Evolutionary conservation across 2,329 filamentous ascomycete genomes (phyloP).

Genomic region (Aspergillus versicolor): DNA sequence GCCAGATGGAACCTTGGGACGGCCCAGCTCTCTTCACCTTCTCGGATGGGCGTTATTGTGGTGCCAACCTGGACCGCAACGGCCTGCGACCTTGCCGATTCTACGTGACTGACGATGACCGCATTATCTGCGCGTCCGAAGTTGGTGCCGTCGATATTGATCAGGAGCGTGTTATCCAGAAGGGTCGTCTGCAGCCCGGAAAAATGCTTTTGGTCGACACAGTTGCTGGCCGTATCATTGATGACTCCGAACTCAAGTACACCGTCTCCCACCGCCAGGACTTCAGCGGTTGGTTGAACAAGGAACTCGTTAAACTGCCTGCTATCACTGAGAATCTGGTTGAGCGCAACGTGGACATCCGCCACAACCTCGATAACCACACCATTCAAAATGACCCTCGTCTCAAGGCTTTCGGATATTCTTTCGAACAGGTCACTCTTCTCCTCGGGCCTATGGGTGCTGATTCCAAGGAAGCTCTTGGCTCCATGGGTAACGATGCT

Average conservation of each 20-base stretch:
- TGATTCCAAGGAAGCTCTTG: constrained; percentile 93
- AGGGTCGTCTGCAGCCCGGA: constrained; percentile 89
- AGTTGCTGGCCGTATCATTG: constrained; percentile 84
- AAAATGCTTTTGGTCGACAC: constrained; percentile 97
- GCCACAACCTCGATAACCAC: constrained; percentile 64
- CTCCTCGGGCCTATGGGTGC: constrained; percentile 93
- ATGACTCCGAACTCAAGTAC: constrained; percentile 87
- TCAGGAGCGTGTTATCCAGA: constrained; percentile 84
- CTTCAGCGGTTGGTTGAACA: constrained; percentile 85
- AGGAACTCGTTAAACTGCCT: constrained; percentile 78
- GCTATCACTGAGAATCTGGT: constrained; percentile 65
- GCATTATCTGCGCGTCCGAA: constrained; percentile 95
- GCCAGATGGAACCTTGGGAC: constrained; percentile 99
- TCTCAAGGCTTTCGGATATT: constrained; percentile 87
- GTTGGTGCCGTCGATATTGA: constrained; percentile 92
- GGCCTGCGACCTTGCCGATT: constrained; percentile 93
- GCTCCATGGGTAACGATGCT: constrained; percentile 97
- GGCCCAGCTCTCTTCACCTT: constrained; percentile 96
- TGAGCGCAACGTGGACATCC: constrained; percentile 60
- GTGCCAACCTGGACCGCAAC: constrained; percentile 94
- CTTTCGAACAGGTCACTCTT: constrained; percentile 90
- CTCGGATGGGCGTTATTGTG: constrained; percentile 92
- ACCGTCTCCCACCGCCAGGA: constrained; percentile 83
- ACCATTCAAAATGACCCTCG: constrained; percentile 81
- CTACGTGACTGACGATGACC: constrained; percentile 94